These are phyloP conservation scores for Crithidia expoeki DNA, from an alignment of 208 protist genomes.

Conservation along the genomic window DNA sequence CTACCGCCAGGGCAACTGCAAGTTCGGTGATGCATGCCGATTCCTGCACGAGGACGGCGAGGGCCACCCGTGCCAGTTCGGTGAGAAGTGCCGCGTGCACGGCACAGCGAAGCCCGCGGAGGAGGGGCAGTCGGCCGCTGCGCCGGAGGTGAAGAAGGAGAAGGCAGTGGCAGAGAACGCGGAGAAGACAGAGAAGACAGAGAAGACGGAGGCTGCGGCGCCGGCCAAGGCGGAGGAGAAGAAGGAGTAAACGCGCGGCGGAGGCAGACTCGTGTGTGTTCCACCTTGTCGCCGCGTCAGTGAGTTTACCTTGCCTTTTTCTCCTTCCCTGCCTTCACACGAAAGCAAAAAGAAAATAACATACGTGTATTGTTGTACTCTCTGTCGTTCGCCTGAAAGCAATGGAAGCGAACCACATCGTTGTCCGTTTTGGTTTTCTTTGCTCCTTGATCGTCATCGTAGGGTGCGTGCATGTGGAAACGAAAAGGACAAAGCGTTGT, in stretches of 20 bases:
- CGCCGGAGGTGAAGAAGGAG: slow-evolving; percentile 6
- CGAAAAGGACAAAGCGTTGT: background rate
- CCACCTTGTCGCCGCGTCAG: slow-evolving; percentile 15
- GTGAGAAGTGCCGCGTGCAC: slow-evolving; percentile 68
- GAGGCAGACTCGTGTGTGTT: slow-evolving; percentile 14
- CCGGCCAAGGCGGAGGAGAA: slow-evolving; percentile 4
- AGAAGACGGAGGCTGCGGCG: slow-evolving; percentile 6
- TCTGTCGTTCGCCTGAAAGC: slow-evolving; percentile 1
- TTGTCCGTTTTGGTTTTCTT: slow-evolving; percentile 18
- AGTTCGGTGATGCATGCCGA: slow-evolving; percentile 78
- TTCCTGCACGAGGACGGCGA: slow-evolving; percentile 78
- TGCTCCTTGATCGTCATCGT: slow-evolving; percentile 11
- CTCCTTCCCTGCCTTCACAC: background rate
- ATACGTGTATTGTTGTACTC: slow-evolving; percentile 4
- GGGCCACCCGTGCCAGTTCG: slow-evolving; percentile 69
- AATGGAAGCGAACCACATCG: slow-evolving; percentile 6
- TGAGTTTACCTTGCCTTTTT: slow-evolving; percentile 11
- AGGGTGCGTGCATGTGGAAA: slow-evolving; percentile 20
- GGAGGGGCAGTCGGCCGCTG: slow-evolving; percentile 11
- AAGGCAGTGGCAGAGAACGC: slow-evolving; percentile 3
- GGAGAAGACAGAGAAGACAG: slow-evolving; percentile 10
- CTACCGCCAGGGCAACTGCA: slow-evolving; percentile 79
- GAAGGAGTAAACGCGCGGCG: slow-evolving; percentile 18
- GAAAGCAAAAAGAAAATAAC: background rate
- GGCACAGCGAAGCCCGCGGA: slow-evolving; percentile 23